Percentiles rank a stretch among this genome's conserved stretches.
Evolutionary conservation across 1,284 basidiomycete genomes (phyloP).

Genomic region (Trametes versicolor): DNA sequence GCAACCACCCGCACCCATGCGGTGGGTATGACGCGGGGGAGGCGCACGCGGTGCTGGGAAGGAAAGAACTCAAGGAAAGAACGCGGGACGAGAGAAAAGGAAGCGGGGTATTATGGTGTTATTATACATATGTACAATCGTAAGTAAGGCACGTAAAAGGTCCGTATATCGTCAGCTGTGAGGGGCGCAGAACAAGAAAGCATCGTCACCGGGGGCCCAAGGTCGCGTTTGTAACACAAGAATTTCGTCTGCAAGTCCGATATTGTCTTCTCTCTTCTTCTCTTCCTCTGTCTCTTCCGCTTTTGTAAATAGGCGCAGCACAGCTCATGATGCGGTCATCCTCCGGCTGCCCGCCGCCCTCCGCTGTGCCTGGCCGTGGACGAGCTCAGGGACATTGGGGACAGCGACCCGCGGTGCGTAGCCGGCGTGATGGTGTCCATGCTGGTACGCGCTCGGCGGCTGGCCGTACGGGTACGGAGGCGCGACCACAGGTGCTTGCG

Average conservation of each 20-base stretch:
- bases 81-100: background rate
- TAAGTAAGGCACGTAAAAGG: background rate
- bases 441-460: no score
- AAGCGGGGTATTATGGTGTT: conserved; percentile 15
- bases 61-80: background rate
- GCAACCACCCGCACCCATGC: background rate
- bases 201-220: conserved; percentile 3
- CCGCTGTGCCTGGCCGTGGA: conserved; percentile 19
- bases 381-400: conserved; percentile 15
- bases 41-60: background rate
- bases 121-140: conserved; percentile 21
- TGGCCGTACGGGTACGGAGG: conserved; percentile 3
- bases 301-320: background rate
- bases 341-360: conserved; percentile 26
- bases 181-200: background rate
- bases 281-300: conserved; percentile 3
- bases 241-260: background rate
- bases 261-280: background rate
- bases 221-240: background rate
- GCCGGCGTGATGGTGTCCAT: background rate
- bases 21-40: background rate
- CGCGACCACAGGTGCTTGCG: background rate
- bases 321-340: conserved; percentile 31
- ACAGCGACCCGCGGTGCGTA: background rate
- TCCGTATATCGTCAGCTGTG: conserved; percentile 1